phyloP scores from a whole-genome alignment of 2,329 filamentous ascomycete genomes.

The Colletotrichum magnum region DNA sequence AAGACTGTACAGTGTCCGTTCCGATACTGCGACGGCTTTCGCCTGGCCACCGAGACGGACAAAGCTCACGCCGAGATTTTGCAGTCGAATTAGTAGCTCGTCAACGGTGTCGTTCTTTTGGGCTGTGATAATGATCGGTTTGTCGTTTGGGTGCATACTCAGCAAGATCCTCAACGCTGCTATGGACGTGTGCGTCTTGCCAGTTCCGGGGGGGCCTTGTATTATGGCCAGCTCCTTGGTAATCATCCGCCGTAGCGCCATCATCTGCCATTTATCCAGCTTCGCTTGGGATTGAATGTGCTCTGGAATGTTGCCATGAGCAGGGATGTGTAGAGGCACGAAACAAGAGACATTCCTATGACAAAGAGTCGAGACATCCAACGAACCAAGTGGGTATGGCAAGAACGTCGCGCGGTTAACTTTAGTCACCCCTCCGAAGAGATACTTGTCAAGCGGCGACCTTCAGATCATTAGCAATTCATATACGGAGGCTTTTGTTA shows the following conservation, averaged over 20 bases:
- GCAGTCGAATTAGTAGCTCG: constrained; percentile 78
- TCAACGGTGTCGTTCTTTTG: constrained; percentile 95
- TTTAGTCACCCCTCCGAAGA: constrained; percentile 62
- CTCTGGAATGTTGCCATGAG: constrained; percentile 14
- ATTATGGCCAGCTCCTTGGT: constrained; percentile 81
- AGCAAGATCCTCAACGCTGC: constrained; percentile 77
- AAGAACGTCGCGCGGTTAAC: neutral
- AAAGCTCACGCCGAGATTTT: constrained; percentile 68
- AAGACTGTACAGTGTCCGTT: constrained; percentile 76
- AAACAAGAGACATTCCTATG: neutral
- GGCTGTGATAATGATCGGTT: constrained; percentile 83
- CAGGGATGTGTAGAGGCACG: neutral
- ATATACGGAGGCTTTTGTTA: too few species aligned
- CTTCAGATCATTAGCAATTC: constrained; percentile 43
- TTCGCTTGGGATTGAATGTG: constrained; percentile 45
- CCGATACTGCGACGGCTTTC: constrained; percentile 74
- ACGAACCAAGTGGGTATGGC: neutral
- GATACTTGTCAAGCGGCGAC: constrained; percentile 74
- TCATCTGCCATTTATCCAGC: constrained; percentile 80
- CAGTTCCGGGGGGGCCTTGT: constrained; percentile 83
- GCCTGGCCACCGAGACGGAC: constrained; percentile 76
- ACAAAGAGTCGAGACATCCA: constrained; percentile 3
- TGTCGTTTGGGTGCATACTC: constrained; percentile 68
- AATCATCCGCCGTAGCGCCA: constrained; percentile 78
- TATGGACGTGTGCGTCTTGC: constrained; percentile 87